phyloP scores from a whole-genome alignment of 164 flowering plant genomes.

The Sedum album region DNA sequence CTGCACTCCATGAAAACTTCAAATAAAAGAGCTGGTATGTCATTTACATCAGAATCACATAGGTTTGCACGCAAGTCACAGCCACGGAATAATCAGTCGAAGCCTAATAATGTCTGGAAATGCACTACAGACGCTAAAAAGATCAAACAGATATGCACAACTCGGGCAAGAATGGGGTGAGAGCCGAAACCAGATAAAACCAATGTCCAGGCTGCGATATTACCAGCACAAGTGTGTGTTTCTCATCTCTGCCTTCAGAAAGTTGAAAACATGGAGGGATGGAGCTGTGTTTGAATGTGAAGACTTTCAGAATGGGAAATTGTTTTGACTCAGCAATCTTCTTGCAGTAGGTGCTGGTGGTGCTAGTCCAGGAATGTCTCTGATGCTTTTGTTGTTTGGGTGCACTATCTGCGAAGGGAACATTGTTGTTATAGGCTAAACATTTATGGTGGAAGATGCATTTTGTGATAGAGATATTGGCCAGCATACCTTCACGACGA shows the following conservation, averaged over 20 bases:
- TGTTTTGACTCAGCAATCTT: neutral
- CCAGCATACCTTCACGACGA: slow-evolving; percentile 70
- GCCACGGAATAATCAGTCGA: too few species aligned
- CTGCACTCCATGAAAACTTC: too few species aligned
- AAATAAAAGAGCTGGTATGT: too few species aligned
- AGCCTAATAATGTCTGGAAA: neutral
- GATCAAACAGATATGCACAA: slow-evolving; percentile 28
- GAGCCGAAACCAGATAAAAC: too few species aligned
- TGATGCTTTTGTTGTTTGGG: slow-evolving; percentile 8
- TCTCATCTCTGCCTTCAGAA: neutral
- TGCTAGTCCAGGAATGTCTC: slow-evolving; percentile 8
- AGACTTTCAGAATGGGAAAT: neutral
- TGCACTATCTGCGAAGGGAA: slow-evolving; percentile 45
- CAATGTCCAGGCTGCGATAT: neutral
- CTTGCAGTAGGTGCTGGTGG: slow-evolving; percentile 7
- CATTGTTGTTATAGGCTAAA: neutral
- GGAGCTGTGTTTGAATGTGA: neutral
- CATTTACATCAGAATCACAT: too few species aligned
- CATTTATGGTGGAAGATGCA: neutral
- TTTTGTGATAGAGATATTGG: neutral
- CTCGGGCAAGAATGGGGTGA: slow-evolving; percentile 18
- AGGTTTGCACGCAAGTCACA: too few species aligned
- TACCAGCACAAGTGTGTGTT: neutral
- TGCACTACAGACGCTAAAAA: neutral
- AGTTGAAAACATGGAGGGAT: neutral